Evolutionary conservation across 169 alveolate genomes (phyloP).

Genomic region (Besnoitia besnoiti): DNA sequence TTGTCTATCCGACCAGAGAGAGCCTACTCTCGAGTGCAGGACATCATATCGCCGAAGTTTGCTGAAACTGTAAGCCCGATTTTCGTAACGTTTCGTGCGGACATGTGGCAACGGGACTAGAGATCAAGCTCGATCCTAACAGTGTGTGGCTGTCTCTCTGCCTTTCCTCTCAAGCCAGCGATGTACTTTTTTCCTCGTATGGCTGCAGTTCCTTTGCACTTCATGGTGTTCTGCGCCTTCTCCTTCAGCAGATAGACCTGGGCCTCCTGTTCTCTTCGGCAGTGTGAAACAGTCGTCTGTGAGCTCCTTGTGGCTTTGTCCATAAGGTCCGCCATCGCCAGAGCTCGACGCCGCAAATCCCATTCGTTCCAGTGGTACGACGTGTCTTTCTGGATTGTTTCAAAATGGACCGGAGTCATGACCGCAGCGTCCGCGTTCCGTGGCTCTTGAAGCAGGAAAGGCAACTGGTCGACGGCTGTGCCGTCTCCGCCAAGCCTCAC

Average conservation of each 20-base stretch:
- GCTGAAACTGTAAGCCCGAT: too few species aligned
- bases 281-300: neutral
- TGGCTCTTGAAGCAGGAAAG: neutral
- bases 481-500: neutral
- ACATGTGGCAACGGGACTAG: too few species aligned
- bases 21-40: too few species aligned
- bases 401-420: conserved; percentile 21
- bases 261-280: conserved; percentile 10
- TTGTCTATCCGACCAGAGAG: too few species aligned
- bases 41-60: too few species aligned
- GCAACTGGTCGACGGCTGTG: neutral
- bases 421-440: neutral
- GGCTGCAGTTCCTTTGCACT: neutral
- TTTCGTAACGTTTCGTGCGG: too few species aligned
- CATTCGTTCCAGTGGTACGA: conserved; percentile 36
- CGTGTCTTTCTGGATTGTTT: neutral
- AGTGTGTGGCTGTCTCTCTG: neutral
- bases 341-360: conserved; percentile 8
- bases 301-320: conserved; percentile 7
- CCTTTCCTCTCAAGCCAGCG: neutral
- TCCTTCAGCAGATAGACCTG: conserved; percentile 13
- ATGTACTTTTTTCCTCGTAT: neutral
- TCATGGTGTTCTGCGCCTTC: conserved; percentile 30
- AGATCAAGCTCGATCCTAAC: neutral
- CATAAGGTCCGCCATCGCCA: neutral